Evolutionary conservation across 2,329 filamentous ascomycete species (phyloP).

Genomic region (Colletotrichum sp.): DNA sequence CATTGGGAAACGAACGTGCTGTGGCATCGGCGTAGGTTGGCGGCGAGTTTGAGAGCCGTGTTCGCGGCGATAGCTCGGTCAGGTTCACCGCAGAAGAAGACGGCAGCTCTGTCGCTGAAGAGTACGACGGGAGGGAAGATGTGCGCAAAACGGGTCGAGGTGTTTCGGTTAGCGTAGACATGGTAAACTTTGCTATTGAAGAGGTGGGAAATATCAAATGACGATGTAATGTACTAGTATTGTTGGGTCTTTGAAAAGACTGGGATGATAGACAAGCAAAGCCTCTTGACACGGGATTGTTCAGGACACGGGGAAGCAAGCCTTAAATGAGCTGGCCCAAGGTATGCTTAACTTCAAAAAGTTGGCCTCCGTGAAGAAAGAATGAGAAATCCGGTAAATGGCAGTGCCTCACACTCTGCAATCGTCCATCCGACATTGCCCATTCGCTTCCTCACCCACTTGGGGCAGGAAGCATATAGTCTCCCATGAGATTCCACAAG

Average conservation of each 20-base stretch:
- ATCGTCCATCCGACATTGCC: neutral
- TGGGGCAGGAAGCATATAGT: neutral
- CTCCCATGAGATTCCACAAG: neutral
- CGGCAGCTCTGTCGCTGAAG: neutral
- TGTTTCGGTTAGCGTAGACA: neutral
- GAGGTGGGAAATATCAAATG: neutral
- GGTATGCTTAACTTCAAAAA: neutral
- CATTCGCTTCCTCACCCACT: neutral
- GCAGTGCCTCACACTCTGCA: neutral
- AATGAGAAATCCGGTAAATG: neutral
- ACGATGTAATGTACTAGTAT: neutral
- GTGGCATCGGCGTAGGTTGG: conserved; percentile 32
- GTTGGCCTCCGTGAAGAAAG: neutral
- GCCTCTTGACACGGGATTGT: neutral
- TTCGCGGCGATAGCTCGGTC: neutral
- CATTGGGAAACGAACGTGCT: conserved; percentile 14
- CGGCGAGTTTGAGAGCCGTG: conserved; percentile 12
- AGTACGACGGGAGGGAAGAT: neutral
- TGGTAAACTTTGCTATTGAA: neutral
- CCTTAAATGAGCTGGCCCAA: neutral
- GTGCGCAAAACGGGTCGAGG: neutral
- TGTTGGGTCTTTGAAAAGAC: neutral
- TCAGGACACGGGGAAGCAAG: neutral
- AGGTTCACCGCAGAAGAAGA: neutral
- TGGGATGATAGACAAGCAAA: neutral